These are phyloP conservation scores for Backusella tarrabulga DNA, from an alignment of 192 early-diverging fungal species.

Conservation along the genomic window DNA sequence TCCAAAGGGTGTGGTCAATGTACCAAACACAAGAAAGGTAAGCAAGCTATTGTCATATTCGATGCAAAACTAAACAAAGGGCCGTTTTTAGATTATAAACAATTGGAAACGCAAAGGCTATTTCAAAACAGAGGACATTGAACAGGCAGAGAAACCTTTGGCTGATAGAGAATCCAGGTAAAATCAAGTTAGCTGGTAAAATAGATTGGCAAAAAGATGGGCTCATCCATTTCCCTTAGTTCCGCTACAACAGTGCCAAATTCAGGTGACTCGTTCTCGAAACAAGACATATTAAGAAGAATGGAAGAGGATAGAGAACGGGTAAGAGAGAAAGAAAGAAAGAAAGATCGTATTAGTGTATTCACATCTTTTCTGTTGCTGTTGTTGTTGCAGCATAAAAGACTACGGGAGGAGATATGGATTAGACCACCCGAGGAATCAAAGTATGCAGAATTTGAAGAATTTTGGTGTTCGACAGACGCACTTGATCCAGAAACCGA, in stretches of 20 bases:
- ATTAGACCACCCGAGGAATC: conserved; percentile 45
- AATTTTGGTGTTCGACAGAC: conserved; percentile 46
- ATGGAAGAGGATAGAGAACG: conserved; percentile 62
- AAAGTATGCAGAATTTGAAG: conserved; percentile 41
- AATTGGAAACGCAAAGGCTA: conserved; percentile 35
- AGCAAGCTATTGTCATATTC: background rate
- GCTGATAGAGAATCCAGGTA: conserved; percentile 40
- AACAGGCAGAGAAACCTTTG: conserved; percentile 40
- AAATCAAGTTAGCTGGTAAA: background rate
- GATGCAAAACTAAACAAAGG: background rate
- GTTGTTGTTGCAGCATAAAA: conserved; percentile 44
- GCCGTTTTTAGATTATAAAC: conserved; percentile 15
- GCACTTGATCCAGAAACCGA: conserved; percentile 46
- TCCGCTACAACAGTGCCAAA: background rate
- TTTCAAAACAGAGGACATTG: conserved; percentile 34
- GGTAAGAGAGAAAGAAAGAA: conserved; percentile 24
- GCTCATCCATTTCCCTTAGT: background rate
- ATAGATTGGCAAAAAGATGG: background rate
- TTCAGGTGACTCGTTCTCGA: conserved; percentile 32
- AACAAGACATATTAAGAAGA: conserved; percentile 50
- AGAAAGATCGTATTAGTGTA: background rate
- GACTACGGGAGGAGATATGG: conserved; percentile 57
- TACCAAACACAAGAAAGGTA: conserved; percentile 52
- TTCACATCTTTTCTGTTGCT: background rate
- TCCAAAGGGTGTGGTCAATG: conserved; percentile 52